Evolutionary conservation across 1,284 basidiomycete genomes (phyloP).

Genomic region (Marasmius fiardii): DNA sequence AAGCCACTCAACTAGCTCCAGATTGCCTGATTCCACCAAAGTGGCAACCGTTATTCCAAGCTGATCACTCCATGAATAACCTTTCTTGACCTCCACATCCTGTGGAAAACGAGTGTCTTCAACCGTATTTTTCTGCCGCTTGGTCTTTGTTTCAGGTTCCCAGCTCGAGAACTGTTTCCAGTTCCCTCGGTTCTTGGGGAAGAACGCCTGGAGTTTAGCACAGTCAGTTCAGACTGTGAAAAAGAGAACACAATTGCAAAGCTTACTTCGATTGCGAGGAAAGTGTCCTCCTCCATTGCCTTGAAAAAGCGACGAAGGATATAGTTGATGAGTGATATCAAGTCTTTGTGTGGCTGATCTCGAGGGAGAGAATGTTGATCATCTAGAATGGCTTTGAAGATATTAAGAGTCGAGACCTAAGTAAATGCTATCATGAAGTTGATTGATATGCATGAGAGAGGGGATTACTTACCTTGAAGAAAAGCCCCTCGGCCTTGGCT

Average conservation of each 20-base stretch:
- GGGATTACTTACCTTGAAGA: constrained; percentile 72
- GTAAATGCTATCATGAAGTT: constrained; percentile 9
- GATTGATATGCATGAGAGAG: not conserved
- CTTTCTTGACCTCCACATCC: constrained; percentile 84
- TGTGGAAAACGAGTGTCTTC: constrained; percentile 49
- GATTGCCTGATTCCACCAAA: constrained; percentile 65
- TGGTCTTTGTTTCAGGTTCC: constrained; percentile 63
- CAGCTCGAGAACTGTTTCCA: constrained; percentile 86
- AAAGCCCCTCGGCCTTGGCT: constrained; percentile 87
- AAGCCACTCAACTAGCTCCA: constrained; percentile 73
- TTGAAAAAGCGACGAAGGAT: constrained; percentile 93
- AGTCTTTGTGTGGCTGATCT: constrained; percentile 78
- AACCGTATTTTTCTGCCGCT: constrained; percentile 34
- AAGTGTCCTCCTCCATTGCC: constrained; percentile 72
- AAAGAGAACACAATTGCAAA: constrained; percentile 6
- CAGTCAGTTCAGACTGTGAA: constrained; percentile 15
- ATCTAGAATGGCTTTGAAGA: constrained; percentile 82
- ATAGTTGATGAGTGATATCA: constrained; percentile 79
- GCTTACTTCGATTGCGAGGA: constrained; percentile 79
- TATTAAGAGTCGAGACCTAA: constrained; percentile 80
- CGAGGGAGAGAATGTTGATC: constrained; percentile 74
- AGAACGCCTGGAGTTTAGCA: constrained; percentile 62
- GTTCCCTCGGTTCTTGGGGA: constrained; percentile 81
- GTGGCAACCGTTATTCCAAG: constrained; percentile 81
- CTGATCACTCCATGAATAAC: constrained; percentile 87